Evolutionary conservation across 1,284 basidiomycete genomes (phyloP), one percentile per base, ranked within the genome.

Genomic region (Uromyces viciae-fabae): DNA sequence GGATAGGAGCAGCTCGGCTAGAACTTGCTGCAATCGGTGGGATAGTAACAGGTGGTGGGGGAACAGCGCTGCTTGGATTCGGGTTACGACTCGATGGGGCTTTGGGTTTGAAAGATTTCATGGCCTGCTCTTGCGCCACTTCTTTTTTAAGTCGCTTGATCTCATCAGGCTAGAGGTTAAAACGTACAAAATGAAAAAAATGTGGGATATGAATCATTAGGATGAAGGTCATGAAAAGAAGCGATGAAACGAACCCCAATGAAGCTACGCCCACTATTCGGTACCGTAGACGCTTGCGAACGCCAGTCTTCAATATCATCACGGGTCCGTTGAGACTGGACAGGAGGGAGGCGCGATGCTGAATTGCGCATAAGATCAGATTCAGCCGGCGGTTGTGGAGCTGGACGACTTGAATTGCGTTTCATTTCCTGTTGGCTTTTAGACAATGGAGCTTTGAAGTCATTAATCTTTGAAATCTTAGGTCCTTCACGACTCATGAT

Each of bases 241-340:
- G 36, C 3, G 7, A 8, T 38, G 38, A 49, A 3, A 52, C 78
- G 9, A 43, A 81, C 78, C 28, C 71, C 71, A 31, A 81, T 64
- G 42, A 81, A 81, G 58, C 78, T 81, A 31, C 66, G 56, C 11
- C 78, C 69, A 36, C 69, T 81, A 9, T 56, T 52, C 9, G 40
- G 71, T 19, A 68, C 42, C 2, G 64, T 68, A 19, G 78, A 81
- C 25, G 78, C 62, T 73, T 81, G 69, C 5, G 78, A 73, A 22
- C 78, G 54, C 78, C 78, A 81, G 25, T 71, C 78, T 49, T 81
- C 78, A 66, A 81, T 74, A 5, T 64, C 78, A 28, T 71, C 66
- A n/a, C n/a, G n/a, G n/a, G n/a, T n/a, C n/a, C n/a, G n/a, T n/a
- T n/a, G n/a, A n/a, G n/a, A n/a, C n/a, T n/a, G n/a, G n/a, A n/a